Percentiles rank a stretch among this genome's conserved stretches.
phyloP scores from a whole-genome alignment of 805 yeast species.

The Wickerhamiella slavikovae region DNA sequence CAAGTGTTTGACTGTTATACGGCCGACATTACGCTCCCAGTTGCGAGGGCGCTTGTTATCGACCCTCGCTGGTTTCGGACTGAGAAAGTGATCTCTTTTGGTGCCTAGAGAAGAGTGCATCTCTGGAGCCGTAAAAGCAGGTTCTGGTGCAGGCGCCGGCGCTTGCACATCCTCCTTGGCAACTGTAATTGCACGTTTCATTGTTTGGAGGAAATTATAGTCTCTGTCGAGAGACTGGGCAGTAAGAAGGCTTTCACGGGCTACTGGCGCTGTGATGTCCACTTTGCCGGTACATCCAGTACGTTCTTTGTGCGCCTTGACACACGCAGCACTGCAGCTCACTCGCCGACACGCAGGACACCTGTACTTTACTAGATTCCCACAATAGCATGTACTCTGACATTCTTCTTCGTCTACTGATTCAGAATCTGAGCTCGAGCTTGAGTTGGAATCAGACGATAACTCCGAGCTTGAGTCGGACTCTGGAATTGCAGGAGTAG shows the following conservation, averaged over 20 bases:
- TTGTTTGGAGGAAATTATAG: constrained; percentile 52
- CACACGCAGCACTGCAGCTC: constrained; percentile 58
- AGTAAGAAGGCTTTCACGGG: constrained; percentile 26
- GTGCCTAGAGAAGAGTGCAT: too few relatives aligned
- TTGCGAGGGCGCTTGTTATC: too few relatives aligned
- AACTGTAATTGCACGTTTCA: constrained; percentile 13
- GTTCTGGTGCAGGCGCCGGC: constrained; percentile 47
- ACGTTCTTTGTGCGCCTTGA: constrained; percentile 42
- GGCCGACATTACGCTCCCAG: too few relatives aligned
- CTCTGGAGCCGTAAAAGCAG: too few relatives aligned
- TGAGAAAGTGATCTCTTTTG: too few relatives aligned
- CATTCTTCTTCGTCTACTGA: neutral
- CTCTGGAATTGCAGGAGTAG: too few relatives aligned
- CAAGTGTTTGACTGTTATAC: too few relatives aligned
- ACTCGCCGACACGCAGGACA: constrained; percentile 58
- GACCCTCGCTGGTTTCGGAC: too few relatives aligned
- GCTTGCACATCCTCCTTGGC: constrained; percentile 27
- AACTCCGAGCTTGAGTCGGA: too few relatives aligned
- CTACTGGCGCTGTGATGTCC: constrained; percentile 38
- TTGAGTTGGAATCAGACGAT: too few relatives aligned
- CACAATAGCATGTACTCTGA: constrained; percentile 2
- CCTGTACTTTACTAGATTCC: constrained; percentile 32
- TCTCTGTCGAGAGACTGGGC: constrained; percentile 46
- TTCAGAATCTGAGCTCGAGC: too few relatives aligned
- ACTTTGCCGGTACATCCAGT: constrained; percentile 45